Percentiles rank a stretch among this genome's conserved stretches.
Evolutionary conservation across 1,284 basidiomycete genomes (phyloP).

Genomic region (Taiwanofungus camphoratus): DNA sequence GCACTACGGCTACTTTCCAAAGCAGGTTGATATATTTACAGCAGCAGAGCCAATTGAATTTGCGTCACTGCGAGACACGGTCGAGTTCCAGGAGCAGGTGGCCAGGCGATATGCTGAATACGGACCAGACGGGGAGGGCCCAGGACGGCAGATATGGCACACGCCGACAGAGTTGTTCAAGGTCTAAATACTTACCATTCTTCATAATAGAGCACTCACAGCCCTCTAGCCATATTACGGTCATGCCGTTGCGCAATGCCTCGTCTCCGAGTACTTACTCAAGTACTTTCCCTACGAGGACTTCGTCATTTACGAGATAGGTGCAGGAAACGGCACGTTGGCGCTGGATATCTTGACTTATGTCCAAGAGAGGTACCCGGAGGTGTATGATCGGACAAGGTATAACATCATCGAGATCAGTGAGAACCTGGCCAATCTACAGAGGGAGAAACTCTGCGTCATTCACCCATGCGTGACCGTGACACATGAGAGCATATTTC

Average conservation of each 20-base stretch:
- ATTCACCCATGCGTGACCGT: slow-evolving; percentile 66
- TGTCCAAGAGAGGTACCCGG: slow-evolving; percentile 74
- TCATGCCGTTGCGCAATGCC: slow-evolving; percentile 82
- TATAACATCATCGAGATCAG: slow-evolving; percentile 97
- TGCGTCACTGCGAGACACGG: slow-evolving; percentile 54
- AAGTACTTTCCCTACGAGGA: slow-evolving; percentile 96
- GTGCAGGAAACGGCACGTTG: slow-evolving; percentile 95
- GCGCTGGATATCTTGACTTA: slow-evolving; percentile 86
- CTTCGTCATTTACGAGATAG: slow-evolving; percentile 94
- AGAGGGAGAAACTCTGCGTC: slow-evolving; percentile 52
- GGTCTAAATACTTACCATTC: slow-evolving; percentile 43
- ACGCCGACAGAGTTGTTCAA: slow-evolving; percentile 98
- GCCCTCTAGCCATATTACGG: slow-evolving; percentile 84
- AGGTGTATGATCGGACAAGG: slow-evolving; percentile 85
- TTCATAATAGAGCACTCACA: slow-evolving; percentile 1
- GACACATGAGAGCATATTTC: slow-evolving; percentile 81
- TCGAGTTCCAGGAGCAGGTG: slow-evolving; percentile 80
- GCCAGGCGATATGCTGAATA: slow-evolving; percentile 72
- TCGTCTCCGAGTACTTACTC: slow-evolving; percentile 87
- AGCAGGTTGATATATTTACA: slow-evolving; percentile 84
- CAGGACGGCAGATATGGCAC: slow-evolving; percentile 95
- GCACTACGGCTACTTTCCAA: slow-evolving; percentile 95
- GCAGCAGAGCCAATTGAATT: slow-evolving; percentile 75
- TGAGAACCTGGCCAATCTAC: slow-evolving; percentile 68
- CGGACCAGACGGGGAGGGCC: slow-evolving; percentile 59